Percentiles rank a stretch among this genome's conserved stretches.
Evolutionary conservation across 441 rosid species (phyloP).

Genomic region (Eruca vesicaria): DNA sequence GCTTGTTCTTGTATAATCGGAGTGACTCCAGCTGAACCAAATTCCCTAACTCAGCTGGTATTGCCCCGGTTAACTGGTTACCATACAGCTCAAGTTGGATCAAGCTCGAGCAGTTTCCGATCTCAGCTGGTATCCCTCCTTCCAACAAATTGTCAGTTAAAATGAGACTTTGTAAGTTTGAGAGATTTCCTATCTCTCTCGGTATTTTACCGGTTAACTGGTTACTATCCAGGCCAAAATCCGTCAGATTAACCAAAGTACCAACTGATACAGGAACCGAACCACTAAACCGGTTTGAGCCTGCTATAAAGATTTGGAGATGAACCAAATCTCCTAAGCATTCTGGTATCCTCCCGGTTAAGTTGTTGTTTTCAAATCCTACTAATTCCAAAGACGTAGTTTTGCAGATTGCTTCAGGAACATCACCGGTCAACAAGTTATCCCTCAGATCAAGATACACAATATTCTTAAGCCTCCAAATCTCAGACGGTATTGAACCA

Average conservation of each 20-base stretch:
- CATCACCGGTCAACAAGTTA: conserved; percentile 57
- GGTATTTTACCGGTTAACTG: conserved; percentile 64
- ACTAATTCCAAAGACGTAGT: conserved; percentile 49
- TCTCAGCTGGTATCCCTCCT: conserved; percentile 69
- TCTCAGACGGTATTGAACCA: conserved; percentile 60
- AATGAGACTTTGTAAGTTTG: conserved; percentile 41
- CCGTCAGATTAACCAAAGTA: conserved; percentile 47
- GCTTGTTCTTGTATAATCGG: conserved; percentile 46
- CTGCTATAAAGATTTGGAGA: conserved; percentile 51
- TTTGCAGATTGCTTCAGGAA: conserved; percentile 59
- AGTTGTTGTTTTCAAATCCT: conserved; percentile 52
- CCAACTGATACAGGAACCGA: conserved; percentile 64
- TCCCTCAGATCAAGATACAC: conserved; percentile 54
- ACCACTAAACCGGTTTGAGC: conserved; percentile 52
- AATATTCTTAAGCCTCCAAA: conserved; percentile 56
- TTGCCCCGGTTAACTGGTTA: conserved; percentile 57
- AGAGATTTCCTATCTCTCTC: conserved; percentile 62
- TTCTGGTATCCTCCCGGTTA: conserved; percentile 56
- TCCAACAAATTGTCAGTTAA: conserved; percentile 48
- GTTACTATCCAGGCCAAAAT: conserved; percentile 56
- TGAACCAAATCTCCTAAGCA: conserved; percentile 56
- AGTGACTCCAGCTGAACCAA: conserved; percentile 47
- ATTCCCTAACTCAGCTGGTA: conserved; percentile 71
- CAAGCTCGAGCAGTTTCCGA: conserved; percentile 60
- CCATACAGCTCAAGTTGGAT: conserved; percentile 48